Conservation (phyloP, 192 early-diverging fungal genomes). For the Helicostylum pulchrum region DNA sequence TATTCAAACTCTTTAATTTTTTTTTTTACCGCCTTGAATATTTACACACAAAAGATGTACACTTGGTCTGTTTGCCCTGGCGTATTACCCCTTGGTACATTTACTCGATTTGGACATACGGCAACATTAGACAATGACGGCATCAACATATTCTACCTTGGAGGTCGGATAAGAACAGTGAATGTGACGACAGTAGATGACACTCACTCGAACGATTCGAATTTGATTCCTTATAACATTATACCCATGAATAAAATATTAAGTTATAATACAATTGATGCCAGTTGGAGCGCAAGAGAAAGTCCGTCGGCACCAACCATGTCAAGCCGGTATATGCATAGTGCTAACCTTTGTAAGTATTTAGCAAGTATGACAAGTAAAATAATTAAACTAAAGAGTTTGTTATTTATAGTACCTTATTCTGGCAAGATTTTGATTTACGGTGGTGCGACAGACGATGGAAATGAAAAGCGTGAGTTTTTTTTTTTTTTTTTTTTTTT, state of each 20-base stretch:
- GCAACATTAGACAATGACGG: not conserved
- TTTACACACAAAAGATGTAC: not conserved
- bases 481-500: not conserved
- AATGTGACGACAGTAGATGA: too few relatives aligned
- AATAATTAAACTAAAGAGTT: not conserved
- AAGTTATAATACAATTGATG: not conserved
- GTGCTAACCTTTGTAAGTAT: not conserved
- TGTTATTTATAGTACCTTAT: conserved; percentile 9
- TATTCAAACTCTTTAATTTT: not conserved
- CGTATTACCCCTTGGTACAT: not conserved
- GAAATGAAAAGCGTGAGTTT: not conserved
- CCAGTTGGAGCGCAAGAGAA: not conserved
- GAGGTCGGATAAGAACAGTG: not conserved
- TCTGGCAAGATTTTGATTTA: conserved; percentile 10
- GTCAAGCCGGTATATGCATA: not conserved
- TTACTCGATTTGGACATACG: conserved; percentile 6
- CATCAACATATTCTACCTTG: conserved; percentile 1
- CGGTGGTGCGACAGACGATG: conserved; percentile 3
- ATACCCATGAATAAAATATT: conserved; percentile 3
- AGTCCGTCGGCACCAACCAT: not conserved
- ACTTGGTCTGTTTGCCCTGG: not conserved
- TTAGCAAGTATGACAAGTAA: not conserved
- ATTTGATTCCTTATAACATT: not conserved
- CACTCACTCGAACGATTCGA: too few relatives aligned
- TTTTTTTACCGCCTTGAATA: too few relatives aligned